A percentile compares a stretch with the other conserved stretches of the same genome.
Conservation (phyloP, 2,329 filamentous ascomycete species). For the Lecanicillium sp. region DNA sequence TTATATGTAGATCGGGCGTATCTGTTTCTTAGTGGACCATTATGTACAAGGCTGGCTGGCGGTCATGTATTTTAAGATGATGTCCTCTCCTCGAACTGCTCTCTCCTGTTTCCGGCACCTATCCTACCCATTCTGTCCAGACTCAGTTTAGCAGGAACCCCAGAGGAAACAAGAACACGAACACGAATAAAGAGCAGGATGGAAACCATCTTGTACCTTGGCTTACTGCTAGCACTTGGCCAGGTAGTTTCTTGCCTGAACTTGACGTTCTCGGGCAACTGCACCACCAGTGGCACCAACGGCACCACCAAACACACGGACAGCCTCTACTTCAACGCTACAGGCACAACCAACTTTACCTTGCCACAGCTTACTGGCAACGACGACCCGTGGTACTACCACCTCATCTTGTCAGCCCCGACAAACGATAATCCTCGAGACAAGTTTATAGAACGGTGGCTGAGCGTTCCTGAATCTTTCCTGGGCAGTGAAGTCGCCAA, state of each 20-base stretch:
- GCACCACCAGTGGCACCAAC: background rate
- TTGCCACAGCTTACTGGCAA: background rate
- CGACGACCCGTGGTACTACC: background rate
- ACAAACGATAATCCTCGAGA: background rate
- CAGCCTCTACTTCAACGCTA: constrained; percentile 83
- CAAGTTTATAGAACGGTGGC: background rate
- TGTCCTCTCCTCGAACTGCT: no score
- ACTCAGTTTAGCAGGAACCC: no score
- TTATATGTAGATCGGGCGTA: no score
- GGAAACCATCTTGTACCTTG: no score
- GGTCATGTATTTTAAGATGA: no score
- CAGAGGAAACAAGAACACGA: no score
- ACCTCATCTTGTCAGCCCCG: background rate
- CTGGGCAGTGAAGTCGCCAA: background rate
- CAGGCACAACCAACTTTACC: background rate
- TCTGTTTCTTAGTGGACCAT: no score
- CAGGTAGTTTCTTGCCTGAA: background rate
- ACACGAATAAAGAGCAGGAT: no score
- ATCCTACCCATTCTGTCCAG: no score
- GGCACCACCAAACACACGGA: constrained; percentile 32
- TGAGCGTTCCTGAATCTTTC: background rate
- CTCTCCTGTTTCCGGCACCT: no score
- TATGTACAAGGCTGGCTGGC: no score
- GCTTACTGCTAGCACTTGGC: background rate
- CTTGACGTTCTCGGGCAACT: background rate